phyloP scores from a whole-genome alignment of 495 filamentous ascomycete species.

The Thermothielavioides terrestris region DNA sequence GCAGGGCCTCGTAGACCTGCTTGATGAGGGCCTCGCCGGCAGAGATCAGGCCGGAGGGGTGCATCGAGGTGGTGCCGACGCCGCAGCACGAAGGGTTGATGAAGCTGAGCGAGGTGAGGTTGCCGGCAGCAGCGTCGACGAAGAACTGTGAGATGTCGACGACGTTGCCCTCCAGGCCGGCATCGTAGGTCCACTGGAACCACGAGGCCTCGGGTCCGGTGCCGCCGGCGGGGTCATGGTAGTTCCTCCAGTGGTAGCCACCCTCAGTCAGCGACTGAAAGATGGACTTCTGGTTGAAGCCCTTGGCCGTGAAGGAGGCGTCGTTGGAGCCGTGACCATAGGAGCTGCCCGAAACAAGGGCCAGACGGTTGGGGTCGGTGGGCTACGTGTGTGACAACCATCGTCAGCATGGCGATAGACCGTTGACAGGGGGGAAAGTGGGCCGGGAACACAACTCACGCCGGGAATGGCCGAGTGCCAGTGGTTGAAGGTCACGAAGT shows the following conservation, averaged over 20 bases:
- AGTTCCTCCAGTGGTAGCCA: slow-evolving; percentile 43
- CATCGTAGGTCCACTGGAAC: slow-evolving; percentile 33
- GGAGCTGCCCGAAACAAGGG: slow-evolving; percentile 39
- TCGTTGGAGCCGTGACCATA: slow-evolving; percentile 43
- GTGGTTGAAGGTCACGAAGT: slow-evolving; percentile 45
- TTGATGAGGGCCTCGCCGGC: slow-evolving; percentile 44
- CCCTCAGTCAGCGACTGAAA: slow-evolving; percentile 42
- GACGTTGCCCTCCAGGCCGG: slow-evolving; percentile 7
- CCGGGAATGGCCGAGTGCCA: slow-evolving; percentile 46
- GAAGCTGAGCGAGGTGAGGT: slow-evolving; percentile 40
- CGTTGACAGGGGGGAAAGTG: too few relatives aligned
- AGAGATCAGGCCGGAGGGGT: slow-evolving; percentile 38
- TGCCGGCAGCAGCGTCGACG: slow-evolving; percentile 36
- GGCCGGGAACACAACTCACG: not conserved
- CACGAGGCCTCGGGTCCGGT: slow-evolving; percentile 23
- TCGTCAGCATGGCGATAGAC: too few relatives aligned
- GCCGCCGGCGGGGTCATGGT: slow-evolving; percentile 17
- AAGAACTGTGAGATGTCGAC: slow-evolving; percentile 38
- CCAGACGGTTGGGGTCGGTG: slow-evolving; percentile 43
- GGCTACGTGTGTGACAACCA: slow-evolving; percentile 19
- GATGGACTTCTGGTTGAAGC: slow-evolving; percentile 36
- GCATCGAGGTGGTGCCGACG: slow-evolving; percentile 38
- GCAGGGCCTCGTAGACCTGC: slow-evolving; percentile 33
- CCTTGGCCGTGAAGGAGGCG: slow-evolving; percentile 30
- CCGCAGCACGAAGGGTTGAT: slow-evolving; percentile 46